phyloP scores from a whole-genome alignment of 2,329 filamentous ascomycete species.

The Ustilaginoidea virens region DNA sequence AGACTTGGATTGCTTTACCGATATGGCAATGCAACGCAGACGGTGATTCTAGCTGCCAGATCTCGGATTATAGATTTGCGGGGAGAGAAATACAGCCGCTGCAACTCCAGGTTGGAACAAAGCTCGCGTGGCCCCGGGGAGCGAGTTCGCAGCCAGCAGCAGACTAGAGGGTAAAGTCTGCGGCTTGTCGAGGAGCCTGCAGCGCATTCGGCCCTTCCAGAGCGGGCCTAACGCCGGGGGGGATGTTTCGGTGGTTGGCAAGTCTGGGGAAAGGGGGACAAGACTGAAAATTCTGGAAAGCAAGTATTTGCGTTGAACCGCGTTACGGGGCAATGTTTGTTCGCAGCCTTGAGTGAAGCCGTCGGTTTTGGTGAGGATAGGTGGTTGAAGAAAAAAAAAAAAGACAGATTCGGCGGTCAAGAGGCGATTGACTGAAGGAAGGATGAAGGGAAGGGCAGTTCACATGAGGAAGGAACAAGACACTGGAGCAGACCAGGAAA shows the following conservation, averaged over 20 bases:
- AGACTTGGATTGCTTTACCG: slow-evolving; percentile 1
- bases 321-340: too few relatives aligned
- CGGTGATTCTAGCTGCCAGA: slow-evolving; percentile 2
- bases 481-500: too few relatives aligned
- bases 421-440: too few relatives aligned
- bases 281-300: too few relatives aligned
- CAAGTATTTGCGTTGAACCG: too few relatives aligned
- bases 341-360: too few relatives aligned
- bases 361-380: neutral
- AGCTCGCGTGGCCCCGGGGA: slow-evolving; percentile 6
- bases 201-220: slow-evolving; percentile 23
- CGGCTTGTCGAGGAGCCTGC: slow-evolving; percentile 12
- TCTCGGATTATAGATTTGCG: slow-evolving; percentile 11
- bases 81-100: slow-evolving; percentile 8
- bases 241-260: slow-evolving; percentile 4
- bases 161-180: slow-evolving; percentile 8
- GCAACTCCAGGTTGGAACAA: slow-evolving; percentile 4
- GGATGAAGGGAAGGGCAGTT: neutral
- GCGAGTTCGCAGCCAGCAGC: slow-evolving; percentile 3
- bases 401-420: too few relatives aligned
- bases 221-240: slow-evolving; percentile 19
- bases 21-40: slow-evolving; percentile 4
- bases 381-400: neutral
- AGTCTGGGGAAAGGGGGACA: slow-evolving; percentile 8
- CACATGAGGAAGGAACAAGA: neutral